A percentile compares a stretch with the other conserved stretches of the same genome.
Conservation (phyloP, 805 yeast species). For the Wickerhamomyces ciferrii region DNA sequence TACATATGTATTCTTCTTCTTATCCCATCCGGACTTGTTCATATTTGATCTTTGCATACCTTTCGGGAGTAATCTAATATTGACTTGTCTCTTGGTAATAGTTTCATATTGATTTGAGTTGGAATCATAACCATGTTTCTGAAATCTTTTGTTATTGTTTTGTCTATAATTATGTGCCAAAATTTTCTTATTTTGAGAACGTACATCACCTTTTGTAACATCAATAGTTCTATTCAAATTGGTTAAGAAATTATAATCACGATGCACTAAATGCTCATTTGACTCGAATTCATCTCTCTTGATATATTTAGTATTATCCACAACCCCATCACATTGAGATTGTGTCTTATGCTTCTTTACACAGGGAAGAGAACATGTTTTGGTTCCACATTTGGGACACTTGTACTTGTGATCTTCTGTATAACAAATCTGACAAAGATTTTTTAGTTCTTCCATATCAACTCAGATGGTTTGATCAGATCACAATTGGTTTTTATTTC, state of each 20-base stretch:
- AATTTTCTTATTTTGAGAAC: conserved; percentile 38
- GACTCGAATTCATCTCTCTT: conserved; percentile 40
- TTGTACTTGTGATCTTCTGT: conserved; percentile 49
- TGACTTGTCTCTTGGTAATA: conserved; percentile 57
- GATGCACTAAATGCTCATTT: conserved; percentile 39
- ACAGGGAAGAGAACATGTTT: conserved; percentile 70
- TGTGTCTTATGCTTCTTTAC: conserved; percentile 63
- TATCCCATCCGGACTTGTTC: conserved; percentile 71
- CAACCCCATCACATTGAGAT: conserved; percentile 59
- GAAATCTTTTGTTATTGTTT: conserved; percentile 19
- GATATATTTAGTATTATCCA: conserved; percentile 57
- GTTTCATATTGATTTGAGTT: conserved; percentile 4
- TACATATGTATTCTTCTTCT: conserved; percentile 48
- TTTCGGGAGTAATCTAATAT: conserved; percentile 54
- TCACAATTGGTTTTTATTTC: too few relatives aligned
- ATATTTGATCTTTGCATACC: conserved; percentile 67
- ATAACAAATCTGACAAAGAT: conserved; percentile 43
- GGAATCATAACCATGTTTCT: conserved; percentile 12
- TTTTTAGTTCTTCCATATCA: conserved; percentile 2
- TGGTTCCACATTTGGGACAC: conserved; percentile 72
- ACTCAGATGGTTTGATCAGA: too few relatives aligned
- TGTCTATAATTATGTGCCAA: conserved; percentile 25
- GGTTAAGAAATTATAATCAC: conserved; percentile 78
- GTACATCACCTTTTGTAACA: conserved; percentile 50
- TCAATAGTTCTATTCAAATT: conserved; percentile 53